Evolutionary conservation across 2,329 filamentous ascomycete genomes (phyloP).

Genomic region (Ophiostoma piceae): DNA sequence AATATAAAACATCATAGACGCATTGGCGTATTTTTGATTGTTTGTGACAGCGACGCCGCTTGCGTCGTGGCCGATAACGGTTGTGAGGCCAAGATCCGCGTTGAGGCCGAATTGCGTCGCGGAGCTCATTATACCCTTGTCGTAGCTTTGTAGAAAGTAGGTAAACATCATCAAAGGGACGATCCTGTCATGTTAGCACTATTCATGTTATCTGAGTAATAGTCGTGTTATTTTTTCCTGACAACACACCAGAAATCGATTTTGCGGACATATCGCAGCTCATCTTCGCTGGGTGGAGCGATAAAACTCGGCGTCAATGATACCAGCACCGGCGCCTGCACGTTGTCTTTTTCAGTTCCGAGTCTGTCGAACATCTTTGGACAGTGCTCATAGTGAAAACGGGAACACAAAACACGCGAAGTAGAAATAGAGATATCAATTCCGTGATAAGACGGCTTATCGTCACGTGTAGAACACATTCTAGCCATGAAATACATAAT

Average conservation of each 20-base stretch:
- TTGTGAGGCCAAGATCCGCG: conserved; percentile 16
- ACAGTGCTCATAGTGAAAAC: neutral
- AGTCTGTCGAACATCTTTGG: neutral
- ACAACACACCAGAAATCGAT: neutral
- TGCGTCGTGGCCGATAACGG: neutral
- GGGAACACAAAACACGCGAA: neutral
- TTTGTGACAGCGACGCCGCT: neutral
- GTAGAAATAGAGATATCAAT: neutral
- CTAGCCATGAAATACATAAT: too few species aligned
- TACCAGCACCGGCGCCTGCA: neutral
- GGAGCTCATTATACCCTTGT: conserved; percentile 20
- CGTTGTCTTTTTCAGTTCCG: neutral
- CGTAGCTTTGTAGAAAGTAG: conserved; percentile 19
- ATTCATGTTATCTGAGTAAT: neutral
- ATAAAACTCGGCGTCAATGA: neutral
- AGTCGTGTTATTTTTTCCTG: too few species aligned
- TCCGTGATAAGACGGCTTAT: neutral
- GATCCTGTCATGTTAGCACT: neutral
- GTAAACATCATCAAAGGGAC: conserved; percentile 19
- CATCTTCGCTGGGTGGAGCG: neutral
- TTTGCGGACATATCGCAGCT: neutral
- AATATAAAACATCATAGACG: conserved; percentile 18
- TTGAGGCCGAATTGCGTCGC: conserved; percentile 18
- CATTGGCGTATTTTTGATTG: neutral
- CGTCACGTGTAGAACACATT: neutral